Evolutionary conservation across 1,284 basidiomycete species (phyloP), one percentile per base, ranked within the genome.

Genomic region (Pseudozyma sp.): DNA sequence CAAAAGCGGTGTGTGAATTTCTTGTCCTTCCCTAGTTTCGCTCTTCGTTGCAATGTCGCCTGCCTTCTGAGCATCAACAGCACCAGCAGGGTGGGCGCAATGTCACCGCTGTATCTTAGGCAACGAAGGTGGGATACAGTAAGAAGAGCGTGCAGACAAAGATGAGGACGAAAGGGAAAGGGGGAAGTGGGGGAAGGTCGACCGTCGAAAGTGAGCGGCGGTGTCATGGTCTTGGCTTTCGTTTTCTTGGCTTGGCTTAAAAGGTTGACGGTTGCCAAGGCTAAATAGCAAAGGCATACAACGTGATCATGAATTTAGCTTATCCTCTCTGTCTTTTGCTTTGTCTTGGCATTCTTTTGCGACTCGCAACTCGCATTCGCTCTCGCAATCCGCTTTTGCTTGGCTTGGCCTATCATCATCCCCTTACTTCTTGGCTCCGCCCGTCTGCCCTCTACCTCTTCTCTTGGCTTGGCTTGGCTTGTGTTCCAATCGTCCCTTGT

Each of bases 181-280:
- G 25, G 25, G 25, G 25, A 6, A 6, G 25, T 3, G 25, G 25
- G 25, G 25, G 6, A 31, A 31, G 25, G 25, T 31, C 25, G 25
- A 31, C 25, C 3, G 25, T 31, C 25, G 25, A 31, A 31, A 31
- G 25, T 31, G 25, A 31, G 25, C 25, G 25, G 25, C 25, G 25
- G 25, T 31, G 25, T 31, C 25, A 34, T 34, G 18, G 49, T 51
- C 36, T 51, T 51, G 49, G 49, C 49, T 51, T 7, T 51, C 16
- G 38, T 51, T 55, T 55, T 47, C 43, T 55, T 55, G 53, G 53
- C 53, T 47, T 6, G 11, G 16, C 6, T 51, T 8, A 14, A 31
- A 16, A 44, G 9, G 47, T 34, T 9, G 18, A 18, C 25, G 44
- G 10, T 18, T 10, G 25, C 25, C 25, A 31, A 31, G 25, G 3